Base-by-base conservation (phyloP, 2,329 filamentous ascomycete genomes). In the Dothideomycetes sp. region DNA sequence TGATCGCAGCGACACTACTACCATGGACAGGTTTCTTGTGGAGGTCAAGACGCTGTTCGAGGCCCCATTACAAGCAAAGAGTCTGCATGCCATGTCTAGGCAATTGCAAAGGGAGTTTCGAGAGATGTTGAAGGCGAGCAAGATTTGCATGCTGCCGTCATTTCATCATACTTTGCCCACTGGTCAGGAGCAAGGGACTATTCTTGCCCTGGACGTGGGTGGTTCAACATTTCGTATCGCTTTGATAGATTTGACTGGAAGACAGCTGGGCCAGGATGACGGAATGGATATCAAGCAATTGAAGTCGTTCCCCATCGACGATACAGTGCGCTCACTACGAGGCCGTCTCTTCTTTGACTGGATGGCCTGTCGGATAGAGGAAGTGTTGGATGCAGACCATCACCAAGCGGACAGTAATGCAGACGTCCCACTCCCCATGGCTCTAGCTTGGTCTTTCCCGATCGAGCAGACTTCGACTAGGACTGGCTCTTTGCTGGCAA, bases 191-290 rank as follows among this genome's bases (percentile, higher is more conserved):
- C 63, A 58, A 36, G 77, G 77, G 7, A 74, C 73, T 11, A 78
- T 70, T 50, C 59, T 81, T 27, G 73, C 75, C 4, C 60, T 81
- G 43, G 77, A 81, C 50, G 73, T 80, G 15, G 77, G 77, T 22
- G 77, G 77, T n/a, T 79, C 77, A 12, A 80, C 75, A 1, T 76
- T 80, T 49, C 70, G 77, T 7, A 69, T 79, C 30, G 76, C 75
- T 18, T 57, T 79, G 45, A 70, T 80, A 19, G 64, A 76, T 45
- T 55, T 81, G 37, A 55, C 55, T 41, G 73, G 73, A 22, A 27
- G 12, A 27, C 7, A 27, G 22, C 7, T 12, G 12, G 7, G 22
- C 22, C 22, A 27, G 38, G 18, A 43, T 12, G 33, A 39, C 19
- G 41, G 62, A 45, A 69, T 79, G 65, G 63, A 65, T 43, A 75